Evolutionary conservation across 2,329 filamentous ascomycete genomes (phyloP).

Genomic region (Aureobasidium uvarum): DNA sequence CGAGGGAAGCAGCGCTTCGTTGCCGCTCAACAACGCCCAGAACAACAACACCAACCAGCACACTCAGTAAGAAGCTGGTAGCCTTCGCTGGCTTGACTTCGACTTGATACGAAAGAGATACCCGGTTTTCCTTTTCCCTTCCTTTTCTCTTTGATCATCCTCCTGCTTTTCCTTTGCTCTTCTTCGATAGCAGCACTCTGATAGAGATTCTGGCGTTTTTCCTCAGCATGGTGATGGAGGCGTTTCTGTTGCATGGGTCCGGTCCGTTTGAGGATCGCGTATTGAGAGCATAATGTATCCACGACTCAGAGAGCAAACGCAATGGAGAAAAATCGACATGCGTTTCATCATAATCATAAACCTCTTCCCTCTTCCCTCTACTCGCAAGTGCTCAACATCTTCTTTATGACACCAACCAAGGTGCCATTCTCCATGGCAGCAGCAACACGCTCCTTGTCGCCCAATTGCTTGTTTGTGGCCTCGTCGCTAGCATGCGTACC

Average conservation of each 20-base stretch:
- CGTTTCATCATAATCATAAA: slow-evolving; percentile 17
- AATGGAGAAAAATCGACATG: slow-evolving; percentile 17
- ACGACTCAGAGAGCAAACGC: neutral
- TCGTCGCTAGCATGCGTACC: slow-evolving; percentile 94
- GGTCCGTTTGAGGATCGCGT: neutral
- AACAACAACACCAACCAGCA: slow-evolving; percentile 8
- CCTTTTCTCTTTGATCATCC: slow-evolving; percentile 1
- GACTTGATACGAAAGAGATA: slow-evolving; percentile 17
- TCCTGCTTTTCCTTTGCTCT: slow-evolving; percentile 4
- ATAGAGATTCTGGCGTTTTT: slow-evolving; percentile 8
- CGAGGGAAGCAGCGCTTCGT: slow-evolving; percentile 14
- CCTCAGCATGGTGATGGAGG: slow-evolving; percentile 4
- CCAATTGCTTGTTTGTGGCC: slow-evolving; percentile 94
- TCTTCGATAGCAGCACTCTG: neutral
- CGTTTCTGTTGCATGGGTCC: neutral
- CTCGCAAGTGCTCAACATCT: slow-evolving; percentile 66
- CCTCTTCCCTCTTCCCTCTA: slow-evolving; percentile 24
- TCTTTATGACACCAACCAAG: slow-evolving; percentile 80
- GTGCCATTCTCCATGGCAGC: slow-evolving; percentile 93
- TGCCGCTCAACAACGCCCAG: neutral
- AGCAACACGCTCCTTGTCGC: slow-evolving; percentile 93
- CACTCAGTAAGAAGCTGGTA: slow-evolving; percentile 4
- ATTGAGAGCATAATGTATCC: slow-evolving; percentile 19
- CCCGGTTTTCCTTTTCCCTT: slow-evolving; percentile 6
- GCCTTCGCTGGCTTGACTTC: neutral